phyloP scores from a whole-genome alignment of 164 flowering plant species.

The Annona cherimola region DNA sequence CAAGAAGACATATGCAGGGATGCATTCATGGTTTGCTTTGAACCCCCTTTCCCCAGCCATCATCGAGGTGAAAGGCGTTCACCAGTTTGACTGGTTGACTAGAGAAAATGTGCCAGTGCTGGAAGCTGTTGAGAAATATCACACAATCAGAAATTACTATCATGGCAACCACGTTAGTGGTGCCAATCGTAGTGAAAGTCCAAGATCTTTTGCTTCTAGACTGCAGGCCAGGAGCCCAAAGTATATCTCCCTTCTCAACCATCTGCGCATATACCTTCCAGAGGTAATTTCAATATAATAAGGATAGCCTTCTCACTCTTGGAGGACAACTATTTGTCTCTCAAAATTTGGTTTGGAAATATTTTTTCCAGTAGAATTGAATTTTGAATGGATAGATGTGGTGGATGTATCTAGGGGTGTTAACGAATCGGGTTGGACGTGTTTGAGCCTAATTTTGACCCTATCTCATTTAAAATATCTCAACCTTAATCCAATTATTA shows the following conservation, averaged over 20 bases:
- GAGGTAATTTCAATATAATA: conserved; percentile 51
- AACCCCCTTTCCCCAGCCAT: conserved; percentile 82
- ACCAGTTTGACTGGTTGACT: conserved; percentile 97
- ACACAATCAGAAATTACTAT: conserved; percentile 70
- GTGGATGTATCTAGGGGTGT: neutral
- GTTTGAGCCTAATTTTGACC: too few species aligned
- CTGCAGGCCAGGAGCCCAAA: conserved; percentile 97
- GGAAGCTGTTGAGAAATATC: conserved; percentile 87
- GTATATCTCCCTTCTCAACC: conserved; percentile 92
- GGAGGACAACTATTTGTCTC: neutral
- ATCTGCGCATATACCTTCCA: conserved; percentile 90
- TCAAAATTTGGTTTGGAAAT: neutral
- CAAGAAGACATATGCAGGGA: conserved; percentile 98
- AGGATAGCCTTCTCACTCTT: neutral
- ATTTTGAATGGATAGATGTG: neutral
- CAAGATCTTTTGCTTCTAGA: conserved; percentile 72
- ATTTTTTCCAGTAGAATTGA: neutral
- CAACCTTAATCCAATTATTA: too few species aligned
- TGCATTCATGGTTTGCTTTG: conserved; percentile 99
- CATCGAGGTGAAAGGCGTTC: conserved; percentile 90
- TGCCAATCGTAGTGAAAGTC: conserved; percentile 74
- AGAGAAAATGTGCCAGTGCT: conserved; percentile 96
- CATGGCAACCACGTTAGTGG: conserved; percentile 85
- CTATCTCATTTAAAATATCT: too few species aligned
- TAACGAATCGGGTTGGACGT: too few species aligned